These are phyloP conservation scores for Plasmodium gallinaceum DNA, from an alignment of 169 alveolate genomes.

Conservation along the genomic window DNA sequence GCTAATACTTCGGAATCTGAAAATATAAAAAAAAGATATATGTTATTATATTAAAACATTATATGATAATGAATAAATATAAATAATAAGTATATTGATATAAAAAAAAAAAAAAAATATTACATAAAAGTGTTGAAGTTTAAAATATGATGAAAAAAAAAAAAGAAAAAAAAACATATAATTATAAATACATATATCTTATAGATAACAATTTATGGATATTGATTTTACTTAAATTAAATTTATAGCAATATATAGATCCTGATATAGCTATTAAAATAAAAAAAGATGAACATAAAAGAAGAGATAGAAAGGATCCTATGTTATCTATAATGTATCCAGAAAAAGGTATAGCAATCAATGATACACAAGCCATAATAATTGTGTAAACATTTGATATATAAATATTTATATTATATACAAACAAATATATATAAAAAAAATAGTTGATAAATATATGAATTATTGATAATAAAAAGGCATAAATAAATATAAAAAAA, in stretches of 20 bases:
- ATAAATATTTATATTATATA: conserved; percentile 66
- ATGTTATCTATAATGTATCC: conserved; percentile 68
- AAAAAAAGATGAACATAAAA: conserved; percentile 56
- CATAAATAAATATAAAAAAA: conserved; percentile 68
- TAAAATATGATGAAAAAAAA: neutral
- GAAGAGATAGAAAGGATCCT: conserved; percentile 68
- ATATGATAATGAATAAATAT: neutral
- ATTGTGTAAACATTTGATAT: conserved; percentile 60
- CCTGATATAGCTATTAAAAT: conserved; percentile 71
- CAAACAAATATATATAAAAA: conserved; percentile 67
- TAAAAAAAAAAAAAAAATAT: neutral
- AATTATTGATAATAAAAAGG: conserved; percentile 59
- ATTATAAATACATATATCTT: neutral
- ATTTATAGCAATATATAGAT: conserved; percentile 54
- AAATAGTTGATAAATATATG: conserved; percentile 68
- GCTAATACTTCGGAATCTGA: conserved; percentile 67
- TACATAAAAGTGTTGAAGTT: neutral
- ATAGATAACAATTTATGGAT: neutral
- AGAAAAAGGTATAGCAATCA: conserved; percentile 71
- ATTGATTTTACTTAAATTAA: conserved; percentile 31
- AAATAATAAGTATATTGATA: neutral
- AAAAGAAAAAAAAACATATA: neutral
- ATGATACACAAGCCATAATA: conserved; percentile 58
- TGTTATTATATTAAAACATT: neutral
- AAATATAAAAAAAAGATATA: neutral